These are phyloP conservation scores for Xylariaceae sp. DNA, from an alignment of 2,329 filamentous ascomycete genomes.

Conservation along the genomic window DNA sequence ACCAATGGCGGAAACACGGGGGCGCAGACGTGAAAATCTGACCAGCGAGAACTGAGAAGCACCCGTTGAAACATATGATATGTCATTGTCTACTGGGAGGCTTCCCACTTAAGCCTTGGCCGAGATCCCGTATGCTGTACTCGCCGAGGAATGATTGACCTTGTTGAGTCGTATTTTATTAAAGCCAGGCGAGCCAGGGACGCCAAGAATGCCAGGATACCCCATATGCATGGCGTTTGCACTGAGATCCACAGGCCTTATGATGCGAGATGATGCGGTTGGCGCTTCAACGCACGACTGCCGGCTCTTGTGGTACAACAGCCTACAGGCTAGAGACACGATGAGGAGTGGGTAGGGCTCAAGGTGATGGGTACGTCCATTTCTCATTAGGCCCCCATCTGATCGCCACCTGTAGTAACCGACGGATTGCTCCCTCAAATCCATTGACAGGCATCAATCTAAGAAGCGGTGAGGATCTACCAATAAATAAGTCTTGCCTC, in stretches of 20 bases:
- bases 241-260: conserved; percentile 19
- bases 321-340: conserved; percentile 1
- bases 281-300: conserved; percentile 19
- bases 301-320: conserved; percentile 22
- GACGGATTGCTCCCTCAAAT: background rate
- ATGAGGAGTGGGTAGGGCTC: background rate
- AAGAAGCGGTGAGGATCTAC: conserved; percentile 16
- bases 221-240: conserved; percentile 29
- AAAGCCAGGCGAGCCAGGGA: background rate
- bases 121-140: conserved; percentile 2
- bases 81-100: conserved; percentile 4
- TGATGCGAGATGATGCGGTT: conserved; percentile 25
- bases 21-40: conserved; percentile 29
- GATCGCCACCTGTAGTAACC: conserved; percentile 4
- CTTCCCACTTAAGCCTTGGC: conserved; percentile 19
- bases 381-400: conserved; percentile 16
- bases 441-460: conserved; percentile 3
- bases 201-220: conserved; percentile 14
- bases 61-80: conserved; percentile 4
- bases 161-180: background rate
- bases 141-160: conserved; percentile 1
- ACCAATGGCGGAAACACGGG: conserved; percentile 22
- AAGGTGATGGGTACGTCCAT: background rate
- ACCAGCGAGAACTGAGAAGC: conserved; percentile 12
- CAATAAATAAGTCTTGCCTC: background rate